These are phyloP conservation scores for Salix suchowensis DNA, from an alignment of 345 rosid genomes.

Conservation along the genomic window DNA sequence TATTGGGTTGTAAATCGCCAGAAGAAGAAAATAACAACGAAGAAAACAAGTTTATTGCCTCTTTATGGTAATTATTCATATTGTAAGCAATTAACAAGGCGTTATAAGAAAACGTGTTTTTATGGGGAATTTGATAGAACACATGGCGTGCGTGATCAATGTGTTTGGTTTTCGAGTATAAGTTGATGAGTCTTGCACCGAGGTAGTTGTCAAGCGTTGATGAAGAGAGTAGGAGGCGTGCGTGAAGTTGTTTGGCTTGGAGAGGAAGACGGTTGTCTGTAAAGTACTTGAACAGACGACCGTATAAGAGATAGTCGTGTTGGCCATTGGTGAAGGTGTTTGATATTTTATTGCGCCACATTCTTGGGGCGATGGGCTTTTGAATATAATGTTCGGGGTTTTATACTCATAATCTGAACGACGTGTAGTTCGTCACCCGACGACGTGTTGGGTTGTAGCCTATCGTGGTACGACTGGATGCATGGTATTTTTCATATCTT, in stretches of 20 bases:
- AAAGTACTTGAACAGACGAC: slow-evolving; percentile 58
- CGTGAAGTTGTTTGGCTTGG: slow-evolving; percentile 76
- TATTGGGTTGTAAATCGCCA: slow-evolving; percentile 38
- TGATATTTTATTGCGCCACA: neutral
- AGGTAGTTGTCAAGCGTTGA: slow-evolving; percentile 62
- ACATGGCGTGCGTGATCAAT: slow-evolving; percentile 49
- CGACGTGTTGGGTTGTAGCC: no score
- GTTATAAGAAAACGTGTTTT: slow-evolving; percentile 62
- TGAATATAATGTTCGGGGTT: neutral
- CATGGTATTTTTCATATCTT: no score
- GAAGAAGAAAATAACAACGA: slow-evolving; percentile 21
- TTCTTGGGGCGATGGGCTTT: neutral
- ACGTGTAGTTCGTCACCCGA: no score
- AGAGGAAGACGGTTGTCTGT: slow-evolving; percentile 47
- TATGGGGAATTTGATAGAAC: slow-evolving; percentile 60
- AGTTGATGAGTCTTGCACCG: slow-evolving; percentile 57
- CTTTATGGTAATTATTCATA: slow-evolving; percentile 43
- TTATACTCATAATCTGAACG: no score
- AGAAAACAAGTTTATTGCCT: slow-evolving; percentile 49
- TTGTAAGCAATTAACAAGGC: slow-evolving; percentile 67
- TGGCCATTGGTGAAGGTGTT: slow-evolving; percentile 17
- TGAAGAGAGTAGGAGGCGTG: slow-evolving; percentile 51
- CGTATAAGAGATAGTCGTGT: slow-evolving; percentile 50
- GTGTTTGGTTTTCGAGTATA: slow-evolving; percentile 39
- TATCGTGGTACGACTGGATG: no score